These are phyloP conservation scores for Penstemon eatonii DNA, from an alignment of 257 asterid genomes.

Conservation along the genomic window DNA sequence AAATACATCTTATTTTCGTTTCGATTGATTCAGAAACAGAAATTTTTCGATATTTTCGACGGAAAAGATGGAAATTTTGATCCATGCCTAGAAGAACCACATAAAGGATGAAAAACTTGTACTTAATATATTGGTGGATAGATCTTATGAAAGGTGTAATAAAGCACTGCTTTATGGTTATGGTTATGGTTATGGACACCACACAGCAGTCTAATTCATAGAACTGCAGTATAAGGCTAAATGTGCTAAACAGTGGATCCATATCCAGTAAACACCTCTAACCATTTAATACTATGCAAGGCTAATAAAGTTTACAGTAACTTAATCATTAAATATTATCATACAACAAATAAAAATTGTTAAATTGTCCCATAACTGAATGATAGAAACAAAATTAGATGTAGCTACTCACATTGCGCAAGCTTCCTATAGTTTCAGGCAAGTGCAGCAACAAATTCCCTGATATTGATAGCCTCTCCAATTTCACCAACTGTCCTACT, in stretches of 20 bases:
- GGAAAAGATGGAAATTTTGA: too few species aligned
- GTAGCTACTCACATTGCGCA: constrained; percentile 79
- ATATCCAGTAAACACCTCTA: background rate
- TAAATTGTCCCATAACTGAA: background rate
- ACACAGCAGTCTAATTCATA: background rate
- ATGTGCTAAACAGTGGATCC: background rate
- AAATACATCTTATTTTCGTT: too few species aligned
- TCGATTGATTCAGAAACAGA: too few species aligned
- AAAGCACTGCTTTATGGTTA: too few species aligned
- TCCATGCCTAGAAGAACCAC: too few species aligned
- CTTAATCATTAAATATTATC: background rate
- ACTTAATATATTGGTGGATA: too few species aligned
- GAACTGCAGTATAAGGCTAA: background rate
- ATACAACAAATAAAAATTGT: background rate
- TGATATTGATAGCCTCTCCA: constrained; percentile 83
- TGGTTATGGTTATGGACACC: background rate
- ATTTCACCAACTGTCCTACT: constrained; percentile 98
- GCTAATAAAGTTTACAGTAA: background rate
- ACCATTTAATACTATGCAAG: background rate
- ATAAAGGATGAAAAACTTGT: too few species aligned
- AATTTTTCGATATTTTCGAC: too few species aligned
- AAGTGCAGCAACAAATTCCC: constrained; percentile 57
- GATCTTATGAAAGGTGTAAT: too few species aligned
- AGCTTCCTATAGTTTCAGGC: constrained; percentile 98
- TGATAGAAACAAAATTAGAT: background rate